Base-by-base conservation (phyloP, 78 protist genomes). In the Dictyostelium purpureum region DNA sequence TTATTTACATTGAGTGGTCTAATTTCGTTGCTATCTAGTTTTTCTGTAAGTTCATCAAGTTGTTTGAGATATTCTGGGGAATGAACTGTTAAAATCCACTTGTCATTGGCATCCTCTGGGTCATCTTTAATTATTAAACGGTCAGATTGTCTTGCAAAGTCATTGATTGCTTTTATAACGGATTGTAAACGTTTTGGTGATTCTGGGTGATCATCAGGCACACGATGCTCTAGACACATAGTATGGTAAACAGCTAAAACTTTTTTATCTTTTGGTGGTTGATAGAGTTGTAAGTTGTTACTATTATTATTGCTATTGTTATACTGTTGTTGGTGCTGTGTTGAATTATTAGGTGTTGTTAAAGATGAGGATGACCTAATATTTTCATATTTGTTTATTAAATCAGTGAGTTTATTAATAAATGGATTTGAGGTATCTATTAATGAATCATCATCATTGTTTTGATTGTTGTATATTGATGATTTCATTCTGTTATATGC, bases 161-260 rank as follows among this genome's bases (percentile, higher is more conserved):
- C 92, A 59, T 56, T 73, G 49, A 85, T 85, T 47, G 92, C 92
- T 14, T 54, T 40, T 18, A 85, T 85, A 12, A 85, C 92, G 1
- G 82, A 28, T 14, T 37, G 14, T 9, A 85, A 51, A 43, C 92
- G 54, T 63, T 85, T 85, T 2, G 92, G 92, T 21, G 71, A 59
- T 63, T 85, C 92, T 6, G 92, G 92, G 33, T 85, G 92, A 52
- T 85, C 92, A 14, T 85, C 92, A 6, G 92, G 92, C 1, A 85
- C 92, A 24, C 12, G 21, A 73, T 85, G 92, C 12, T 85, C 92
- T 37, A 85, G 19, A 19, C 92, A 85, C 1, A 19, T 24, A 6
- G 83, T 56, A 57, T 85, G 92, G 59, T 85, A 85, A 26, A 85
- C 35, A 10, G 92, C 92, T 66, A 85, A n/a, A 1, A 85, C 61